Base-by-base conservation (phyloP, 2,329 filamentous ascomycete species). In the Byssothecium circinans region DNA sequence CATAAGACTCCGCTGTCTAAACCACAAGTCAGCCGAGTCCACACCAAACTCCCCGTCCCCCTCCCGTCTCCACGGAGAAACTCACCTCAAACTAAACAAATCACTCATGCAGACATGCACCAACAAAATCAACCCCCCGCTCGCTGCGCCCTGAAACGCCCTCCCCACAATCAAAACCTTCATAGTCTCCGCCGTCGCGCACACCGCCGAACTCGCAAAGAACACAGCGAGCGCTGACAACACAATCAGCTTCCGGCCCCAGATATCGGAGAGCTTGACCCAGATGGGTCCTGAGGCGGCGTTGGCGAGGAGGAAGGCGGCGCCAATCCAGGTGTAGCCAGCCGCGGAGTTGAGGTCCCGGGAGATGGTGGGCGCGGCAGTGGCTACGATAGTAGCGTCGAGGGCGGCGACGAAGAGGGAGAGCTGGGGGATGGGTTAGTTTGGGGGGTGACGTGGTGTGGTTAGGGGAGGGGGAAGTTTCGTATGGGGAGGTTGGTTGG, bases 321-420 rank as follows among this genome's bases (percentile, higher is more conserved):
- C 84, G 1, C 87, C 88, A 50, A 92, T 87, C 89, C 88, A 91
- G 12, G 84, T 83, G 69, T 90, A 91, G 19, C 87, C 87, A 14
- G 81, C 75, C 2, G 82, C 82, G 5, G 86, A 87, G 36, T 83
- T 63, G 51, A 91, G 81, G 50, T 87, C 77, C 27, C 71, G 70
- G 4, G 81, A 78, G 53, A 89, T 88, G 12, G 82, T 83, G 0
- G 86, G 85, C 4, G 87, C 76, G 5, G 85, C 83, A 0, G 85
- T 87, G 10, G 85, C 79, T 56, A 85, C 74, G 56, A 84, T 84
- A 14, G 83, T 86, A 42, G 81, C 57, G 37, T 76, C 74, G 3
- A 76, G 59, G 8, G 73, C 73, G 10, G 70, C 69, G 38, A 74
- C 64, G 47, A 75, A 75, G 11, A 74, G 61, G 7, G 67, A 67